Evolutionary conservation across 495 filamentous ascomycete genomes (phyloP).

Genomic region (Pseudoneurospora amorphoporcata): DNA sequence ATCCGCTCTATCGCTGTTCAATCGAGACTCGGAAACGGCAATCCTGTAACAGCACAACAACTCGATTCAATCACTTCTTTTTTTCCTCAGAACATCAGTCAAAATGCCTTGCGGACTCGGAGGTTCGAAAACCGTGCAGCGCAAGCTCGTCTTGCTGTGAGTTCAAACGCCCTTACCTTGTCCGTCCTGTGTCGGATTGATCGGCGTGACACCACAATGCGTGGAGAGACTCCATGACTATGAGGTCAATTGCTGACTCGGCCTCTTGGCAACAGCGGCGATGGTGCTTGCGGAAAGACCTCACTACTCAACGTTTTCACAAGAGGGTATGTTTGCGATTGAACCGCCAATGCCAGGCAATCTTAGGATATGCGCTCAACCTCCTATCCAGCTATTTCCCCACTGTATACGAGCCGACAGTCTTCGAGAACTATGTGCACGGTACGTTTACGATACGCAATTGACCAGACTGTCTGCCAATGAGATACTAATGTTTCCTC

Average conservation of each 20-base stretch:
- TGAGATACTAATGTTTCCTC: neutral
- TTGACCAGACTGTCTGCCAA: neutral
- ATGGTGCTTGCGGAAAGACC: constrained; percentile 97
- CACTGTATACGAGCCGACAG: constrained; percentile 96
- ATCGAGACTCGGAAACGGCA: neutral
- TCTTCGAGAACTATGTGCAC: constrained; percentile 99
- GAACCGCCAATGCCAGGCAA: neutral
- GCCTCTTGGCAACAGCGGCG: constrained; percentile 51
- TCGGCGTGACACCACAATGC: neutral
- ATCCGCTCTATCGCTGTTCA: neutral
- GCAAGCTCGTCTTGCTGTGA: constrained; percentile 95
- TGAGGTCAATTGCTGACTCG: constrained; percentile 20
- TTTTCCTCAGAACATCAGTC: constrained; percentile 2
- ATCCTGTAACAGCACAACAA: neutral
- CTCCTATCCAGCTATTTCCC: constrained; percentile 71
- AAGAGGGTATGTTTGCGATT: constrained; percentile 57
- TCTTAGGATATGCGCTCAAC: constrained; percentile 1
- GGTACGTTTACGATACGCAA: constrained; percentile 42
- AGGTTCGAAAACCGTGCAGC: constrained; percentile 70
- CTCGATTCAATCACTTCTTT: neutral
- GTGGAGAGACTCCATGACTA: neutral
- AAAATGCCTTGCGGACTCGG: constrained; percentile 53
- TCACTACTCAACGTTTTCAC: constrained; percentile 97
- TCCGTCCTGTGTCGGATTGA: neutral
- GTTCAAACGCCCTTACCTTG: constrained; percentile 23